Conservation (phyloP, 2,329 filamentous ascomycete genomes). For the Neofusicoccum sp. region DNA sequence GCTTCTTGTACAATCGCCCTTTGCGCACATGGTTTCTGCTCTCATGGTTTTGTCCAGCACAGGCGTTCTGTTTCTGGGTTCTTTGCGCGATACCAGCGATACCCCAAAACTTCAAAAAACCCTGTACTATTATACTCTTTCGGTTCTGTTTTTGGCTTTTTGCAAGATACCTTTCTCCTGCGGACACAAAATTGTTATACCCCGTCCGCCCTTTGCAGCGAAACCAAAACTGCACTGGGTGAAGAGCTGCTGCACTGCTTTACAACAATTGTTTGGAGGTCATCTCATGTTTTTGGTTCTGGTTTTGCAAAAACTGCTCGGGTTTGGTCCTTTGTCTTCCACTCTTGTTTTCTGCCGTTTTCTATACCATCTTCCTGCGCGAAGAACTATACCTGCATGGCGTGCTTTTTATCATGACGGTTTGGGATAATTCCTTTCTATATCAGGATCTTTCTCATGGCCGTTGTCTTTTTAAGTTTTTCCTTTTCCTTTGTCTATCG, state of each 20-base stretch:
- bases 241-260: conserved; percentile 15
- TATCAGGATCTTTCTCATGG: conserved; percentile 7
- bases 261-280: conserved; percentile 19
- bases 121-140: conserved; percentile 12
- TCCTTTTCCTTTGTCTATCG: neutral
- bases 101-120: conserved; percentile 18
- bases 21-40: neutral
- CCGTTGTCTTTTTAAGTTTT: neutral
- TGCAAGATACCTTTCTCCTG: conserved; percentile 16
- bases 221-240: neutral
- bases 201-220: conserved; percentile 7
- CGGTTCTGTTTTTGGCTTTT: neutral
- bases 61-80: conserved; percentile 15
- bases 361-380: conserved; percentile 15
- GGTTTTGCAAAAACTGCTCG: conserved; percentile 15
- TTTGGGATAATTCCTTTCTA: conserved; percentile 7
- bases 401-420: conserved; percentile 8
- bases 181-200: conserved; percentile 37
- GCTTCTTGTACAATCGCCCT: conserved; percentile 10
- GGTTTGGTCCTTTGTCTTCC: conserved; percentile 10
- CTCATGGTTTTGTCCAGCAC: conserved; percentile 8
- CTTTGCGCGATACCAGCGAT: conserved; percentile 17
- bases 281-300: conserved; percentile 16
- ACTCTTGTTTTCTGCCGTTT: conserved; percentile 11
- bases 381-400: conserved; percentile 6